Evolutionary conservation across 495 filamentous ascomycete species (phyloP), one percentile per base, ranked within the genome.

Genomic region (Hypoxylon cercidicola): DNA sequence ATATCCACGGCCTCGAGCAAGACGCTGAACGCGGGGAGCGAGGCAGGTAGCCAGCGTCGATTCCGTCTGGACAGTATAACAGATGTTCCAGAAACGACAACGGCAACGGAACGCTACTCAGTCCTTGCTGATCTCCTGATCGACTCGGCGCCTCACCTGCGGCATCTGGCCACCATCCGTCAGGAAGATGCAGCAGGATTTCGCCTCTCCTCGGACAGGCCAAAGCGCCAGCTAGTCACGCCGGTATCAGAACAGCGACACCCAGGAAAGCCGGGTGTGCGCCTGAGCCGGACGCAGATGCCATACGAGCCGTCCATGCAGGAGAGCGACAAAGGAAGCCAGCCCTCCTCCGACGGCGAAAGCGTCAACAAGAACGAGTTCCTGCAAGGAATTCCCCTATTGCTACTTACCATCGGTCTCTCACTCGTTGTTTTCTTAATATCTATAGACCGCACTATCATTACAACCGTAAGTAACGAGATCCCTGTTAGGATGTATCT

Each of bases 381-480:
- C 39, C 53, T 79, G 16, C 66, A 66, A 7, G 73, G 75, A 1
- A 35, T 77, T 23, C 70, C 65, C 0, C 60, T 79, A 32, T 18
- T 60, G 20, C 63, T 71, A 55, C 55, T 79, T 18, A 72, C 71
- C 40, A 53, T 62, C 11, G 78, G 76, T 37, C 62, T 80, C 39
- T 75, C 77, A 62, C 59, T 77, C 32, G 74, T 72, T 23, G 70
- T 77, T 48, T 77, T 80, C 52, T 49, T 80, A 32, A 71, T 79
- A 1, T 77, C 77, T 54, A 68, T 80, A 37, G 78, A 80, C 34
- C 65, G 78, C 11, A 80, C 78, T 9, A 76, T 80, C 34, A 78
- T 80, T 16, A 77, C 77, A 4, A 79, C 78, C 32, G 78, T 77
- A 60, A 70, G 75, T n/a, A n/a, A n/a, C n/a, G n/a, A n/a, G n/a